Conservation (phyloP, 2,329 filamentous ascomycete genomes). For the Colletotrichum tropicale region DNA sequence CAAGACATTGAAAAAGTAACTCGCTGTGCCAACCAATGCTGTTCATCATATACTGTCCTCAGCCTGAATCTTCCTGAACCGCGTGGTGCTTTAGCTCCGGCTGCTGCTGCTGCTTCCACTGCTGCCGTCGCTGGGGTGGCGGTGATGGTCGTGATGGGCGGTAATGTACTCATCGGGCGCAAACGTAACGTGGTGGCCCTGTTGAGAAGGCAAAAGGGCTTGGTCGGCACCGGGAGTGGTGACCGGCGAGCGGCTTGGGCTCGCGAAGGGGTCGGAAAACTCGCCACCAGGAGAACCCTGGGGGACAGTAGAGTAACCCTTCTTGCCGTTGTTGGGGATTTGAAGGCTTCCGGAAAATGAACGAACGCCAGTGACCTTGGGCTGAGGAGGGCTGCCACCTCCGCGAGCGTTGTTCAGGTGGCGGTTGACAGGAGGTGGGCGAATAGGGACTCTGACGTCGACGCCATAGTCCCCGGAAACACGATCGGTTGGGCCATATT, state of each 20-base stretch:
- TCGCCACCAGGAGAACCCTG: neutral
- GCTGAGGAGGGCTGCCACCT: neutral
- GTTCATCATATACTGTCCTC: neutral
- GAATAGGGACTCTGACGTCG: neutral
- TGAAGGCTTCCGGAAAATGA: neutral
- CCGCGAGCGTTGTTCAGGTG: slow-evolving; percentile 9
- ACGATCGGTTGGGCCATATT: neutral
- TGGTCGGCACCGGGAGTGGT: neutral
- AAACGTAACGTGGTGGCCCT: neutral
- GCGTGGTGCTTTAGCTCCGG: neutral
- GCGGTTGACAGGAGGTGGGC: slow-evolving; percentile 5
- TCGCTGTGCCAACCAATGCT: slow-evolving; percentile 3
- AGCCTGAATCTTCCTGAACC: neutral
- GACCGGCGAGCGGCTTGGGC: neutral
- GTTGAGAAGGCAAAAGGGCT: neutral
- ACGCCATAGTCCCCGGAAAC: neutral
- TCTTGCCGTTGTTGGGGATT: neutral
- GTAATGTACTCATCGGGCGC: neutral
- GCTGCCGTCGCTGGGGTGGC: neutral
- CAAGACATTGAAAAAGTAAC: neutral
- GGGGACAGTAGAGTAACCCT: neutral
- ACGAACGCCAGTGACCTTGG: neutral
- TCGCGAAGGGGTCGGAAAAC: slow-evolving; percentile 11
- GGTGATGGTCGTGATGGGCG: neutral
- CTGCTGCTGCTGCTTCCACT: neutral